Percentiles rank a stretch among this genome's conserved stretches.
Conservation (phyloP, 176 grass and related monocot species). For the Cocos nucifera region DNA sequence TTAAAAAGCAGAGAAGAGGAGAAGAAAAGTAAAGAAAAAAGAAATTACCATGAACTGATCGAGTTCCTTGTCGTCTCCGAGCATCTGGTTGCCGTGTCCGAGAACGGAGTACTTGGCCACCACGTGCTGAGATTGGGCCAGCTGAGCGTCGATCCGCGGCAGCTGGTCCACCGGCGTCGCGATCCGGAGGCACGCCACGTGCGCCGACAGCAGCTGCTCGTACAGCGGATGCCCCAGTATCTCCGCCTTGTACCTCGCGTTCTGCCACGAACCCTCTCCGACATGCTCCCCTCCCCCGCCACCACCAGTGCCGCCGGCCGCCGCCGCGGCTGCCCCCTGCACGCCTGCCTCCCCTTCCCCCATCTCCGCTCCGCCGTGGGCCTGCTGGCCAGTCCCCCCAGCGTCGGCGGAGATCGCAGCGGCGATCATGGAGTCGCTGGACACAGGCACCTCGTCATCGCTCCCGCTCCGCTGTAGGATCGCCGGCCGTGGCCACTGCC, state of each 20-base stretch:
- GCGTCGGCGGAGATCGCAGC: conserved; percentile 17
- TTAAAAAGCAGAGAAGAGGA: neutral
- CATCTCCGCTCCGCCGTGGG: conserved; percentile 13
- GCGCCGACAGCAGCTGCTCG: conserved; percentile 80
- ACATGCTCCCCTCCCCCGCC: conserved; percentile 2
- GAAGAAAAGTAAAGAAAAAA: neutral
- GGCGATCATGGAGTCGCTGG: conserved; percentile 27
- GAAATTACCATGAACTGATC: conserved; percentile 94
- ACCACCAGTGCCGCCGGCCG: no score
- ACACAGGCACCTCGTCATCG: conserved; percentile 32
- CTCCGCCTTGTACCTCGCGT: conserved; percentile 51
- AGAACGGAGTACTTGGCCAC: conserved; percentile 31
- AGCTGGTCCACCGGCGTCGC: conserved; percentile 97
- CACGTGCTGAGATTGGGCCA: conserved; percentile 50
- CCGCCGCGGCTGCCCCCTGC: neutral
- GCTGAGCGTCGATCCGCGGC: conserved; percentile 82
- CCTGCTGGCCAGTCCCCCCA: neutral
- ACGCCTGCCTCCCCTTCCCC: neutral
- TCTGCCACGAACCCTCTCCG: conserved; percentile 19
- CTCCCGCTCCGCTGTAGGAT: conserved; percentile 11
- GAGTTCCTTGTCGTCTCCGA: conserved; percentile 53
- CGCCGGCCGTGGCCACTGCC: neutral
- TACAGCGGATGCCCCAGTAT: conserved; percentile 85
- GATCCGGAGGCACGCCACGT: conserved; percentile 84
- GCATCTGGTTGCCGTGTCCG: conserved; percentile 7